These are phyloP conservation scores for Pythium vanterpoolii DNA, from an alignment of 352 stramenopile genomes.

Conservation along the genomic window DNA sequence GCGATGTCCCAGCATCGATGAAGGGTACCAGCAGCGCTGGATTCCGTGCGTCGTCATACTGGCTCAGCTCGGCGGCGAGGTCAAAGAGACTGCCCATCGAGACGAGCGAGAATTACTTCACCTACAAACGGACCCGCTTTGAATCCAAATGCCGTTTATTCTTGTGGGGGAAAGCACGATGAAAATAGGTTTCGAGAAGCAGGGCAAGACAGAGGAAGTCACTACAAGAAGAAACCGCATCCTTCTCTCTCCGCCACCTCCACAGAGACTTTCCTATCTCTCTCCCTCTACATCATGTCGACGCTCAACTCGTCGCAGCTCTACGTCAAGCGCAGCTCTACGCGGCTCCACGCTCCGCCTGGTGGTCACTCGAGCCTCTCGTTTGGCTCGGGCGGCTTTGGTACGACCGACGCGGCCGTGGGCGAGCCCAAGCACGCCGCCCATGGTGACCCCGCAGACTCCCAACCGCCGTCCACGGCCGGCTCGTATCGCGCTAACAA, in stretches of 20 bases:
- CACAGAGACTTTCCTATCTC: neutral
- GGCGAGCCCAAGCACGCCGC: conserved; percentile 6
- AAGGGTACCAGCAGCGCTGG: neutral
- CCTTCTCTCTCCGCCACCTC: neutral
- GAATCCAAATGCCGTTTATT: neutral
- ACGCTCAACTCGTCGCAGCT: conserved; percentile 76
- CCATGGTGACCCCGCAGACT: conserved; percentile 3
- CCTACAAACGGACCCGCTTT: too few species aligned
- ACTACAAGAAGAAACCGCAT: neutral
- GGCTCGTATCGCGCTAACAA: conserved; percentile 1
- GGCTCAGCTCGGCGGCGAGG: conserved; percentile 44
- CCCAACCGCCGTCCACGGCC: conserved; percentile 3
- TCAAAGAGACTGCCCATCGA: conserved; percentile 60
- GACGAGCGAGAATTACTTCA: neutral
- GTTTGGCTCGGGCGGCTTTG: conserved; percentile 57
- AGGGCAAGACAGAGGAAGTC: neutral
- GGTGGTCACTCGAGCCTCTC: conserved; percentile 63
- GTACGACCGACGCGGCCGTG: conserved; percentile 35
- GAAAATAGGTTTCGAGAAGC: neutral
- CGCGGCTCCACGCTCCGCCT: conserved; percentile 61
- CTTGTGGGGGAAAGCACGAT: neutral
- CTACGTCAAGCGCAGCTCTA: conserved; percentile 76
- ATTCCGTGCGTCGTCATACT: conserved; percentile 23
- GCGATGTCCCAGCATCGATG: neutral
- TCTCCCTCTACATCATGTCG: conserved; percentile 38